Evolutionary conservation across 2,329 filamentous ascomycete genomes (phyloP).

Genomic region (Leptosphaerulina australis): DNA sequence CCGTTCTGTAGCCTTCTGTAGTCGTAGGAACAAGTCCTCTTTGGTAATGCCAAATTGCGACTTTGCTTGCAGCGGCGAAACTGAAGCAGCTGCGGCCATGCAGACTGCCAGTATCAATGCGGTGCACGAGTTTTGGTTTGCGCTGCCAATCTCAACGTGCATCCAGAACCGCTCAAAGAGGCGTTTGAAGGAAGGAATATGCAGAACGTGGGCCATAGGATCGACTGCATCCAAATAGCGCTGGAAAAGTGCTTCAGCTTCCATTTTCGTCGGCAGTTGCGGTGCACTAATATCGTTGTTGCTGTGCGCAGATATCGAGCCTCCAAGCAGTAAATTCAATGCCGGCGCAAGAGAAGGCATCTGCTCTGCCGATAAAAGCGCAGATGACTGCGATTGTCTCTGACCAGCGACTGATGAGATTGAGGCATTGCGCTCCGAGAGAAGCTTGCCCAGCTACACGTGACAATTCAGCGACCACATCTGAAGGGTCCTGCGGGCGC

Average conservation of each 20-base stretch:
- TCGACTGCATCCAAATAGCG: slow-evolving; percentile 47
- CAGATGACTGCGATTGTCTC: slow-evolving; percentile 44
- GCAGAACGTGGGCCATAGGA: slow-evolving; percentile 47
- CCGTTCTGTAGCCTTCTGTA: slow-evolving; percentile 47
- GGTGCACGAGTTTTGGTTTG: slow-evolving; percentile 47
- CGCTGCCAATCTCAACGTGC: slow-evolving; percentile 44
- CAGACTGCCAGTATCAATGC: slow-evolving; percentile 47
- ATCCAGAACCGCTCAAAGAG: slow-evolving; percentile 48
- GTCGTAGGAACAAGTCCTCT: slow-evolving; percentile 44
- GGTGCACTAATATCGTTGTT: slow-evolving; percentile 39
- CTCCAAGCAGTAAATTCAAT: slow-evolving; percentile 43
- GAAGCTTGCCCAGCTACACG: slow-evolving; percentile 47
- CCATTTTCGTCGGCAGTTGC: slow-evolving; percentile 44
- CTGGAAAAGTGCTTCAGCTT: slow-evolving; percentile 44
- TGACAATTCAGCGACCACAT: slow-evolving; percentile 33
- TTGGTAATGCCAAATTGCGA: slow-evolving; percentile 48
- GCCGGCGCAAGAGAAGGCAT: slow-evolving; percentile 47
- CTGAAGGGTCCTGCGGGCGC: slow-evolving; percentile 13
- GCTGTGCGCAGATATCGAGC: slow-evolving; percentile 37
- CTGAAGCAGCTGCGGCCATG: slow-evolving; percentile 46
- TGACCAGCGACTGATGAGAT: slow-evolving; percentile 46
- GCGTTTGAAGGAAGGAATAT: slow-evolving; percentile 47
- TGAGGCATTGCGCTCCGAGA: slow-evolving; percentile 41
- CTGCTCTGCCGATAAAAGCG: slow-evolving; percentile 45
- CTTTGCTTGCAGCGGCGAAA: slow-evolving; percentile 48